Percentiles rank a stretch among this genome's conserved stretches.
These are phyloP conservation scores for Coemansia sp. DNA, from an alignment of 192 early-diverging fungal species.

Conservation along the genomic window DNA sequence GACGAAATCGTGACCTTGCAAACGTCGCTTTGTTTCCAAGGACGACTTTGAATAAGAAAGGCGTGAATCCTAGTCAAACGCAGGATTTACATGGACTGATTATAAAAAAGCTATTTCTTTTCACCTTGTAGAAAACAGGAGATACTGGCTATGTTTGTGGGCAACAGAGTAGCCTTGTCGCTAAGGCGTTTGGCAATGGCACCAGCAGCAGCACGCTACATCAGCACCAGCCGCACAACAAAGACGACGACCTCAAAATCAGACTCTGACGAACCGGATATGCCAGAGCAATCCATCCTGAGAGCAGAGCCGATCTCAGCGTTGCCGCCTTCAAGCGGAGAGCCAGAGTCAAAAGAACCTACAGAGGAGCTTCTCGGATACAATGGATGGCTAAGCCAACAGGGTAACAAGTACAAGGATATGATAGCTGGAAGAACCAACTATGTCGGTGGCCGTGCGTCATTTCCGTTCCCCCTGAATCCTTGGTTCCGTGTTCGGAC, in stretches of 20 bases:
- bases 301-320: constrained; percentile 23
- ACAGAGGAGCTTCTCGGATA: constrained; percentile 13
- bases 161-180: constrained; percentile 14
- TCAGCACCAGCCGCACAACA: constrained; percentile 12
- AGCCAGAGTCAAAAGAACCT: neutral
- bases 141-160: constrained; percentile 17
- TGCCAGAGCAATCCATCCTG: constrained; percentile 9
- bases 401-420: constrained; percentile 27
- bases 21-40: neutral
- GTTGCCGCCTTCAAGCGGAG: neutral
- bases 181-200: constrained; percentile 9
- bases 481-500: constrained; percentile 78
- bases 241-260: neutral
- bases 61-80: neutral
- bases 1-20: neutral
- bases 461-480: constrained; percentile 88
- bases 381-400: constrained; percentile 29
- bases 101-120: neutral
- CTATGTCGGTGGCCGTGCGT: constrained; percentile 21
- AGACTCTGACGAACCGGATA: neutral
- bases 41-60: neutral
- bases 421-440: constrained; percentile 19
- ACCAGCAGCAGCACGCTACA: constrained; percentile 15
- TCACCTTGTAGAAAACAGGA: neutral
- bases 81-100: neutral